A percentile compares a stretch with the other conserved stretches of the same genome.
These are phyloP conservation scores for Apiosordaria backusii DNA, from an alignment of 495 filamentous ascomycete species.

Conservation along the genomic window DNA sequence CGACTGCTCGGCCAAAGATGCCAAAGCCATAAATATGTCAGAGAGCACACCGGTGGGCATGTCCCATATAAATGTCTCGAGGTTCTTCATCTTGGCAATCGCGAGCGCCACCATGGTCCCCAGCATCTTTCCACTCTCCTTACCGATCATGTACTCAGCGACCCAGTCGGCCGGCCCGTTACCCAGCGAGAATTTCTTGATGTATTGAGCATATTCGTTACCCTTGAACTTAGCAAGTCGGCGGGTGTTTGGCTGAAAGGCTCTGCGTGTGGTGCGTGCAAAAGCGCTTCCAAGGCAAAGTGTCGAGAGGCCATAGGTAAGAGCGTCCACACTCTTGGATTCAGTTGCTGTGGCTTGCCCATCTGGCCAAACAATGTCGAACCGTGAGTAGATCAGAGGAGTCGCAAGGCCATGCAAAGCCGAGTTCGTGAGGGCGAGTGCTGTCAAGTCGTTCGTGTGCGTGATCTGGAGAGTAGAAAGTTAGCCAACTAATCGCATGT, in stretches of 20 bases:
- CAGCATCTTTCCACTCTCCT: slow-evolving; percentile 90
- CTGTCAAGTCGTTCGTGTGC: slow-evolving; percentile 82
- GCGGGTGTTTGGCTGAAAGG: slow-evolving; percentile 14
- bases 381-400: slow-evolving; percentile 85
- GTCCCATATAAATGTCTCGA: slow-evolving; percentile 93
- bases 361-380: slow-evolving; percentile 95
- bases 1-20: slow-evolving; percentile 62
- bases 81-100: slow-evolving; percentile 77
- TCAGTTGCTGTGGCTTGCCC: slow-evolving; percentile 59
- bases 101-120: slow-evolving; percentile 86
- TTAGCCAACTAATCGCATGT: slow-evolving; percentile 2
- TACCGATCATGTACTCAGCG: slow-evolving; percentile 80
- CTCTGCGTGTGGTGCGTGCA: slow-evolving; percentile 50
- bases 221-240: slow-evolving; percentile 30
- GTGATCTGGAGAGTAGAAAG: slow-evolving; percentile 56
- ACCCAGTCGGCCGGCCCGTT: slow-evolving; percentile 84
- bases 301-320: slow-evolving; percentile 86
- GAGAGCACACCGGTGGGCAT: slow-evolving; percentile 90
- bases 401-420: slow-evolving; percentile 77
- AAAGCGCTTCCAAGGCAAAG: slow-evolving; percentile 75
- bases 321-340: slow-evolving; percentile 76
- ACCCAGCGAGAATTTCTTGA: slow-evolving; percentile 84
- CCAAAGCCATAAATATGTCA: slow-evolving; percentile 81
- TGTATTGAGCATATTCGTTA: slow-evolving; percentile 82
- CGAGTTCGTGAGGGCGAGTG: slow-evolving; percentile 78